Conservation (phyloP, 2,329 filamentous ascomycete species). For the Fusarium succisae region DNA sequence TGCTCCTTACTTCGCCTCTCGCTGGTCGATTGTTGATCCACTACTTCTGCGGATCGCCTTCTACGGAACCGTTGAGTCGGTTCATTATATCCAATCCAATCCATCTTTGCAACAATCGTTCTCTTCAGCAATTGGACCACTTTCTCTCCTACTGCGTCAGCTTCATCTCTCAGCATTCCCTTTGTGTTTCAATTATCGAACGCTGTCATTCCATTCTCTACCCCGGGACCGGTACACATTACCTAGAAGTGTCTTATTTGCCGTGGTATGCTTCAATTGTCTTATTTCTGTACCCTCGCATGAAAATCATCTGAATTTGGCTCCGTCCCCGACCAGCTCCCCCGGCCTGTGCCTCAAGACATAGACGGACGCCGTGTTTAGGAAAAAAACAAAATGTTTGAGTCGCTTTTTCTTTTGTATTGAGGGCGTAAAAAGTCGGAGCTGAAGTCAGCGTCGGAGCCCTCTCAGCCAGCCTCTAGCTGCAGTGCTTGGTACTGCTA, state of each 20-base stretch:
- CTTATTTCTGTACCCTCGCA: conserved; percentile 31
- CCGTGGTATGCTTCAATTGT: conserved; percentile 42
- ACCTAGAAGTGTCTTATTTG: conserved; percentile 40
- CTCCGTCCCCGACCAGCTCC: conserved; percentile 30
- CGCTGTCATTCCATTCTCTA: conserved; percentile 33
- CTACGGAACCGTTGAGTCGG: conserved; percentile 17
- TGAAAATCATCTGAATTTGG: conserved; percentile 37
- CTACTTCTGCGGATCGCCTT: conserved; percentile 9
- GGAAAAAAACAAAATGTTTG: not conserved
- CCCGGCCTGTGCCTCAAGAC: conserved; percentile 32
- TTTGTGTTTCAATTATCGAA: conserved; percentile 41
- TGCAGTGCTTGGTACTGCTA: conserved; percentile 3
- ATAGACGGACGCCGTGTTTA: not conserved
- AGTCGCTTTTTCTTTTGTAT: conserved; percentile 23
- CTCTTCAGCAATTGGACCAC: conserved; percentile 15
- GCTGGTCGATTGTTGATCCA: conserved; percentile 34
- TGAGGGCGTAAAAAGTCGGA: conserved; percentile 5
- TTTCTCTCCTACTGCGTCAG: conserved; percentile 18
- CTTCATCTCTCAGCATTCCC: conserved; percentile 39
- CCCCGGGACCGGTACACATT: conserved; percentile 34
- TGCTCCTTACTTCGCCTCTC: conserved; percentile 28
- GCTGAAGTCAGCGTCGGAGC: conserved; percentile 35
- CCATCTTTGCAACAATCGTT: not conserved
- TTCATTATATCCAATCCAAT: conserved; percentile 13
- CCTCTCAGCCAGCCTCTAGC: conserved; percentile 8